Evolutionary conservation across 805 yeast species (phyloP).

Genomic region (Maudiozyma saulgeensis): DNA sequence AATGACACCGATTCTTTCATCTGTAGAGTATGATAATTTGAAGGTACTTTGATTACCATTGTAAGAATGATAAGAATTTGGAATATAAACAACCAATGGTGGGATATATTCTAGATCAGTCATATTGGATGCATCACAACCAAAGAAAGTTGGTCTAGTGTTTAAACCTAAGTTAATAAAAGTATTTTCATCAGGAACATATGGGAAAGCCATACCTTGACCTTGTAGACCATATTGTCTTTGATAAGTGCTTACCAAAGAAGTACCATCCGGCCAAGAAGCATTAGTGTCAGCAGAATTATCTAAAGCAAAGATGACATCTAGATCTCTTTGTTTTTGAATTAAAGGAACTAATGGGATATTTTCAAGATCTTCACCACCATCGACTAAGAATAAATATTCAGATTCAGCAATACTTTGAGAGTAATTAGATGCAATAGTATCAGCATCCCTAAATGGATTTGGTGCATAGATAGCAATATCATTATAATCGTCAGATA

Average conservation of each 20-base stretch:
- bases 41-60: conserved; percentile 66
- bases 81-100: conserved; percentile 69
- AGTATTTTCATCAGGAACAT: conserved; percentile 62
- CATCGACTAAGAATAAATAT: conserved; percentile 51
- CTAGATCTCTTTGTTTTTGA: conserved; percentile 50
- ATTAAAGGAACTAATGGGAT: conserved; percentile 56
- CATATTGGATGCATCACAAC: conserved; percentile 61
- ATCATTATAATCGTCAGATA: conserved; percentile 47
- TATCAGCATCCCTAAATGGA: conserved; percentile 47
- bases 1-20: conserved; percentile 51
- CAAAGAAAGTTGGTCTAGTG: conserved; percentile 69
- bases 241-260: conserved; percentile 45
- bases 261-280: conserved; percentile 60
- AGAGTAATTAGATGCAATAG: conserved; percentile 24
- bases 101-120: conserved; percentile 48
- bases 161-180: conserved; percentile 54
- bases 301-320: conserved; percentile 57
- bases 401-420: conserved; percentile 33
- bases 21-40: conserved; percentile 50
- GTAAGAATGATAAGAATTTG: conserved; percentile 59
- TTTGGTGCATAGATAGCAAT: conserved; percentile 66
- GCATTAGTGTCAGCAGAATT: conserved; percentile 55
- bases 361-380: conserved; percentile 61
- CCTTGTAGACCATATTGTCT: conserved; percentile 50
- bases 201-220: conserved; percentile 60